Conservation (phyloP, 164 flowering plant genomes). For the Vitis labrusca region DNA sequence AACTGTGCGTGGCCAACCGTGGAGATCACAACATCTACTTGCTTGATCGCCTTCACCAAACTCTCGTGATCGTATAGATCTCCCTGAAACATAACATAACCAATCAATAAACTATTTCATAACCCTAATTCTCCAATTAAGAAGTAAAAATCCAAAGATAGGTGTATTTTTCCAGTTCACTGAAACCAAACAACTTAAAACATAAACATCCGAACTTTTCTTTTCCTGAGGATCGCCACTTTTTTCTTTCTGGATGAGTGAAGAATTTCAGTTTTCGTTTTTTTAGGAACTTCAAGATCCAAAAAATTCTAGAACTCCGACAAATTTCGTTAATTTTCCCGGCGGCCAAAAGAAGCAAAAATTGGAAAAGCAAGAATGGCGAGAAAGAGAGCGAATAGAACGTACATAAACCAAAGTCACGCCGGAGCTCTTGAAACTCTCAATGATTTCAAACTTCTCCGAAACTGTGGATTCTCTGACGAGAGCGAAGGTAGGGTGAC, state of each 20-base stretch:
- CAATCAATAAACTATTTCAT: conserved; percentile 33
- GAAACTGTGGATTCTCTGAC: conserved; percentile 35
- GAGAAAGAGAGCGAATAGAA: background rate
- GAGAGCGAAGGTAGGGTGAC: conserved; percentile 45
- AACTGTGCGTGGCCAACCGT: conserved; percentile 29
- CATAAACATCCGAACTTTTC: too few species aligned
- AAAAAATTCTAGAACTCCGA: background rate
- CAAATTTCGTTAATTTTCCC: background rate
- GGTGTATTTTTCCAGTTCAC: background rate
- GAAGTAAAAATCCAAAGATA: background rate
- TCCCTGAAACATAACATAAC: conserved; percentile 16
- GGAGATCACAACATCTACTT: conserved; percentile 51
- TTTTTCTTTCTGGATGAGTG: too few species aligned
- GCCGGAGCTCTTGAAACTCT: conserved; percentile 22
- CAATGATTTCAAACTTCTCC: conserved; percentile 24
- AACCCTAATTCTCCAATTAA: conserved; percentile 25
- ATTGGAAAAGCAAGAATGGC: background rate
- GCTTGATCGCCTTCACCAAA: conserved; percentile 7
- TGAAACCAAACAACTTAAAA: too few species aligned
- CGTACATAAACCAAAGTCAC: conserved; percentile 18
- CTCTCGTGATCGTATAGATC: too few species aligned
- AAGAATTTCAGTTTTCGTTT: too few species aligned
- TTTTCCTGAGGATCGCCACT: too few species aligned
- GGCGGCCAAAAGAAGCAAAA: background rate
- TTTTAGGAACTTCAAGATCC: background rate